Evolutionary conservation across 768 basidiomycete genomes (phyloP), one percentile per base, ranked within the genome.

Genomic region (Kondoa subrosea): DNA sequence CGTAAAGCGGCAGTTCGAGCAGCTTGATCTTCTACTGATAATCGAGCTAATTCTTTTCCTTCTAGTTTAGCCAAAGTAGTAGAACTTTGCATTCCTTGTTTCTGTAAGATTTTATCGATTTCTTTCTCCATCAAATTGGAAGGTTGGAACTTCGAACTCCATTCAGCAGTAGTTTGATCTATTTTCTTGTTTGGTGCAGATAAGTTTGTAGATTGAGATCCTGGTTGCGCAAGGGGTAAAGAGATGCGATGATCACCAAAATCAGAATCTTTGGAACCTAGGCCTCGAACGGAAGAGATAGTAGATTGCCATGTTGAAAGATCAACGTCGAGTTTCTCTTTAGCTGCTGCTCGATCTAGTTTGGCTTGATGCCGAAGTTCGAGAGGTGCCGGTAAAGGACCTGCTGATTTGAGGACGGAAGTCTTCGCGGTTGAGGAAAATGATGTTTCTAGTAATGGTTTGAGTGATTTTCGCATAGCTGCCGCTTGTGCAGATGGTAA

Each of bases 281-380:
- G 89, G 79, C 96, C 89, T 71, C 86, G 85, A 71, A 99, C 91
- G 26, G 84, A 83, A 76, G 87, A 88, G 87, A 96, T 93, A 1
- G 89, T 88, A 3, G 83, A 85, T 30, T 83, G 83, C 95, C 93
- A 97, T 79, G 93, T 95, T 71, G 88, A 84, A 1, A 93, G 87
- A 76, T 96, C 92, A 70, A 83, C 82, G 75, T 89, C 90, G 2
- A 92, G 96, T 77, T 88, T 83, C 73, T 91, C 91, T 75, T 93
- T 95, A 0, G 93, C 93, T 4, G 91, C 93, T 75, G 91, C 85
- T 62, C 93, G 85, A 72, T 95, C 90, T 0, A 96, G 79, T 57
- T 88, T 85, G 69, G 95, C 91, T 76, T 95, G 89, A 0, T 86
- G 83, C 33, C 91, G 83, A 26, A 86, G 85, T 8, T 90, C 90